Conservation (phyloP, 2,329 filamentous ascomycete genomes). For the Curvularia sp. region DNA sequence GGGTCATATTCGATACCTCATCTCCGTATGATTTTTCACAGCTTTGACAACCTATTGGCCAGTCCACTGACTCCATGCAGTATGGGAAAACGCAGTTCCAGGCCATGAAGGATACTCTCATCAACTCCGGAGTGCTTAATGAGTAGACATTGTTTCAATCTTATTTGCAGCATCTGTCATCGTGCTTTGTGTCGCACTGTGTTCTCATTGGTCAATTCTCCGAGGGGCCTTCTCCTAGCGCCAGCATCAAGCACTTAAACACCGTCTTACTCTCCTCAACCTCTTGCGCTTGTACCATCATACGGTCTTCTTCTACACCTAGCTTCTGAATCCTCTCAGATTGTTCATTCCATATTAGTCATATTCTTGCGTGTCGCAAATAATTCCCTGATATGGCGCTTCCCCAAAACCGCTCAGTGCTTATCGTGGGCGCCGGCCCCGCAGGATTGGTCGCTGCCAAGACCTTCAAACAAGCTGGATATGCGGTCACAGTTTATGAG, state of each 20-base stretch:
- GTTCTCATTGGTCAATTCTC: conserved; percentile 18
- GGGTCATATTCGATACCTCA: conserved; percentile 57
- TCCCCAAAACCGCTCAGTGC: conserved; percentile 43
- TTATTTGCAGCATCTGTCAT: conserved; percentile 10
- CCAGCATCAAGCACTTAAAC: conserved; percentile 6
- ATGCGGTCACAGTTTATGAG: conserved; percentile 77
- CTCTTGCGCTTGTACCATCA: background rate
- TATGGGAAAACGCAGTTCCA: conserved; percentile 60
- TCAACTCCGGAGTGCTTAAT: conserved; percentile 43
- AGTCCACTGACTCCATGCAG: conserved; percentile 28
- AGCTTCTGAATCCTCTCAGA: background rate
- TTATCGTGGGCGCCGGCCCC: conserved; percentile 55
- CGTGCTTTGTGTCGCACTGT: background rate
- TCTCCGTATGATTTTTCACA: conserved; percentile 48
- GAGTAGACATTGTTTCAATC: conserved; percentile 22
- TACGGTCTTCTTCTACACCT: background rate
- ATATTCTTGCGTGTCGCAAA: background rate
- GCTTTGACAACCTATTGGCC: background rate
- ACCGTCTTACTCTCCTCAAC: conserved; percentile 5
- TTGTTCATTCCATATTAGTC: background rate
- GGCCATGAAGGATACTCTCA: conserved; percentile 52
- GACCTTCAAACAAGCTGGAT: conserved; percentile 68
- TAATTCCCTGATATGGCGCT: background rate
- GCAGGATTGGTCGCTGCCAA: conserved; percentile 62
- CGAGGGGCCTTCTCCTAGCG: conserved; percentile 28